Percentiles rank a stretch among this genome's conserved stretches.
Evolutionary conservation across 805 yeast species (phyloP).

Genomic region (Lachancea waltii): DNA sequence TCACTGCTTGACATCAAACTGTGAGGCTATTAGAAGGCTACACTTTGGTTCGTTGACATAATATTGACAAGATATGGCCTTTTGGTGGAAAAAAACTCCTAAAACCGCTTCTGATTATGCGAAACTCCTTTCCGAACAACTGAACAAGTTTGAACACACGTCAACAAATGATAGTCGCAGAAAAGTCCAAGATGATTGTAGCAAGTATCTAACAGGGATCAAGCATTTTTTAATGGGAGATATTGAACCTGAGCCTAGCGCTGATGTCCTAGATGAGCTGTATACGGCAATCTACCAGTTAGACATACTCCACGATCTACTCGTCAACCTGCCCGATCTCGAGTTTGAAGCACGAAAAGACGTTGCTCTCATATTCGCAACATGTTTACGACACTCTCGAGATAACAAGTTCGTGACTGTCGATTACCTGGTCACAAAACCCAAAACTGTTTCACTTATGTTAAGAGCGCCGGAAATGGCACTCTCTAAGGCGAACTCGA

Average conservation of each 20-base stretch:
- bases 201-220: conserved; percentile 57
- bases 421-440: conserved; percentile 66
- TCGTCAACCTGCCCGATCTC: conserved; percentile 53
- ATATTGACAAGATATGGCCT: too few species aligned
- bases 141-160: conserved; percentile 49
- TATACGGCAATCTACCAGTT: conserved; percentile 74
- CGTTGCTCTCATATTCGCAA: conserved; percentile 63
- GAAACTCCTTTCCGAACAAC: conserved; percentile 65
- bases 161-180: conserved; percentile 31
- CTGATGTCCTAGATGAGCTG: conserved; percentile 67
- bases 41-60: too few species aligned
- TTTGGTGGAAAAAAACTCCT: conserved; percentile 83
- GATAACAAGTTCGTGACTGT: conserved; percentile 80
- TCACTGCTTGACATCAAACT: too few species aligned
- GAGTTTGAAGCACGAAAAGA: conserved; percentile 91
- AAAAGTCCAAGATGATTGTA: conserved; percentile 65
- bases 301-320: conserved; percentile 59
- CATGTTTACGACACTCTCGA: conserved; percentile 69
- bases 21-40: too few species aligned
- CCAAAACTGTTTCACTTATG: conserved; percentile 56
- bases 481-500: conserved; percentile 18
- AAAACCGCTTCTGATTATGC: conserved; percentile 84
- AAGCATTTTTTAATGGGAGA: conserved; percentile 59
- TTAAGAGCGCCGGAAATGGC: conserved; percentile 67
- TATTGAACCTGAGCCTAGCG: conserved; percentile 46